Evolutionary conservation across 768 basidiomycete species (phyloP), one percentile per base, ranked within the genome.

Genomic region (Scleroderma citrinum): DNA sequence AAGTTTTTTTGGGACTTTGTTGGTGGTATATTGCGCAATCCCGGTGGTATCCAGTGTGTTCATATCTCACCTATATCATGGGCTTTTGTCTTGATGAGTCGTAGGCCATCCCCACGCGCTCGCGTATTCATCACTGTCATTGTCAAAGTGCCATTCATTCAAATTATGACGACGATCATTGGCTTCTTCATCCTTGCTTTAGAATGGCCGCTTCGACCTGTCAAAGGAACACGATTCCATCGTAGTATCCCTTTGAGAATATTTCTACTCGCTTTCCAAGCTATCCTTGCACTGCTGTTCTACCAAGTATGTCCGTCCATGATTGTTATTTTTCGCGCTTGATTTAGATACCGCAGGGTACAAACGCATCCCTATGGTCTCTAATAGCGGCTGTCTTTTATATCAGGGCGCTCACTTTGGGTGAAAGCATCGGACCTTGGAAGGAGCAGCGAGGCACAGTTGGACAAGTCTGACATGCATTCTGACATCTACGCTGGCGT

Each of bases 1-100:
- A 95, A 95, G 71, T 95, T 91, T 78, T 93, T 95, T 71, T 95
- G 89, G 87, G 93, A 95, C 71, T 91, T 95, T 63, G 71, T 92
- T n/a, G 83, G 81, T 51, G 92, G 87, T 41, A 83, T 76, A 49
- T 63, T 90, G 49, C 84, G 87, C 53, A 76, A 80, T 63, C 87
- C 87, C 24, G 87, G 87, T 70, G 87, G 87, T 46, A 49, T 87
- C 21, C 86, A 89, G 87, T 89, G 55, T 61, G 83, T 81, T 31
- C 39, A 7, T 23, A 2, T 34, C 37, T 16, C 21, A 14, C 13
- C 17, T 19, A 35, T 23, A 19, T 20, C 20, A 13, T 34, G 30
- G 10, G 13, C 11, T 12, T 21, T 19, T 47, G 52, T 44, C 42
- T 24, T 32, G 13, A 36, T 55, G 17, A 41, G 42, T 32, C 26